A percentile compares a stretch with the other conserved stretches of the same genome.
These are phyloP conservation scores for Rhododendron ovatum DNA, from an alignment of 148 eudicot species.

Conservation along the genomic window DNA sequence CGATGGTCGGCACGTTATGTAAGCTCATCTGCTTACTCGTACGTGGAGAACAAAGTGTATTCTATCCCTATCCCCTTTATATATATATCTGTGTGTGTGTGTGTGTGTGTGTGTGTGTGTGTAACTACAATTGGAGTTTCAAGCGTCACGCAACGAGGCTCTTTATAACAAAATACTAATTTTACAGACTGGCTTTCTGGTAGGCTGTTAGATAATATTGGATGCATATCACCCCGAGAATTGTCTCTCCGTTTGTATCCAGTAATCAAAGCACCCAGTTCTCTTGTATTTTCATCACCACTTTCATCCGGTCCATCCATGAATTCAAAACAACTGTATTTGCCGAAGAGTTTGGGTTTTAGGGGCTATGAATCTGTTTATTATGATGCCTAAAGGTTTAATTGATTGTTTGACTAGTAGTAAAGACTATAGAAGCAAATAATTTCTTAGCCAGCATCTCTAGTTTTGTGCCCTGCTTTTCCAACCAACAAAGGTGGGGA, in stretches of 20 bases:
- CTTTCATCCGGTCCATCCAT: neutral
- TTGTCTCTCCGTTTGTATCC: neutral
- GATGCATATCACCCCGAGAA: neutral
- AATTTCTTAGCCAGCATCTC: neutral
- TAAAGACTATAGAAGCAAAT: neutral
- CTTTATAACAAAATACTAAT: neutral
- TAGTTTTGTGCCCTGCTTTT: neutral
- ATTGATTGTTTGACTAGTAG: neutral
- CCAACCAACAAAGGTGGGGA: neutral
- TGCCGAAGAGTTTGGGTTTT: neutral
- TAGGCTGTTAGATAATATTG: neutral
- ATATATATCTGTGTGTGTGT: too few relatives aligned
- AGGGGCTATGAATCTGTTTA: neutral
- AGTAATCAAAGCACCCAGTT: neutral
- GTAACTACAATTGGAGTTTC: neutral
- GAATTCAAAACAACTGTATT: neutral
- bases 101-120: too few relatives aligned
- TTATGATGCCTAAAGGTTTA: neutral
- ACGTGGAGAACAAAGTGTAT: neutral
- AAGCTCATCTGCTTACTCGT: constrained; percentile 1
- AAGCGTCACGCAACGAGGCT: neutral
- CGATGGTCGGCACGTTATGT: constrained; percentile 95
- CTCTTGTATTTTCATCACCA: neutral
- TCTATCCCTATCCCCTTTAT: neutral
- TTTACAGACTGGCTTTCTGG: neutral